Evolutionary conservation across 2,329 filamentous ascomycete genomes (phyloP), one percentile per base, ranked within the genome.

Genomic region (Penicillium sp.): DNA sequence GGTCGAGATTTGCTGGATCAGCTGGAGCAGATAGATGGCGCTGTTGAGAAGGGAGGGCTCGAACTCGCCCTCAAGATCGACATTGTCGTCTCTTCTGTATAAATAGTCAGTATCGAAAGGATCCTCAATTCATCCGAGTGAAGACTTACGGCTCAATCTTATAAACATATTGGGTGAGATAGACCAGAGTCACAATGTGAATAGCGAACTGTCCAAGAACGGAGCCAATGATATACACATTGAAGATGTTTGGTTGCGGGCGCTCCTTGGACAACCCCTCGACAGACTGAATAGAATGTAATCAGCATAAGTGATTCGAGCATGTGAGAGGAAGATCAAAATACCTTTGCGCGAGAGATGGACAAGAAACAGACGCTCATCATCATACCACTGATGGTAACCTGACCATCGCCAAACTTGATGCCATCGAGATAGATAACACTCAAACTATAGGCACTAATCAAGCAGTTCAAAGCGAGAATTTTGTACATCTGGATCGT

Each of bases 401-500:
- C 95, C 80, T 99, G 95, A 4, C 93, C 93, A 75, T 99, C 95
- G 59, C 95, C 93, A 75, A 99, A 99, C 82, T 99, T 99, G 84
- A 99, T 99, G 65, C 95, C 95, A 72, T 98, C 94, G 1, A 99
- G 86, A 74, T 99, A 99, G 60, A 99, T 84, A 19, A 99, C 95
- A 76, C 91, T 96, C 74, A 99, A 80, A 78, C 92, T 97, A 86
- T 99, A 99, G 40, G 95, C 95, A 70, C 92, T 97, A 75, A 99
- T 99, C 70, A 99, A 83, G 76, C 95, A 99, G 83, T 99, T 99
- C 61, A 99, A 83, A 7, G 95, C 95, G 55, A 99, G 86, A 71
- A 99, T 99, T 85, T 97, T 99, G 87, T 99, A 99, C 94, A 99
- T 99, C 82, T 99, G 95, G 67, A 99, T 98, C 0, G 95, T 99